Base-by-base conservation (phyloP, 192 early-diverging fungal species). In the Rhizophlyctis rosea region DNA sequence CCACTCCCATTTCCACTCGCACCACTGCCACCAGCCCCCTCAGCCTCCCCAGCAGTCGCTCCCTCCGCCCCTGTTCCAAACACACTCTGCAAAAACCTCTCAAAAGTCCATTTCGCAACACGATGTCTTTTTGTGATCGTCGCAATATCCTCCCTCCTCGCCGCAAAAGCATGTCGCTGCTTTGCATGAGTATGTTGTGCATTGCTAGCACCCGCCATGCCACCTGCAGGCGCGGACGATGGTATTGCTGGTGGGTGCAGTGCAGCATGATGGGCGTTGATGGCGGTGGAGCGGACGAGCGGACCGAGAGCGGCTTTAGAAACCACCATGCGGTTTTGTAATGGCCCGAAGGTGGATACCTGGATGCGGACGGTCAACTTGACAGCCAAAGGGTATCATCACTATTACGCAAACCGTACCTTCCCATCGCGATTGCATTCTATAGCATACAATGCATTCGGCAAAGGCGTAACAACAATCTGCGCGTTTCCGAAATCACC, bases 401-500 rank as follows among this genome's bases (percentile, higher is more conserved):
- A n/a, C n/a, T n/a, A n/a, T n/a, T n/a, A n/a, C n/a, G n/a, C n/a
- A n/a, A n/a, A 85, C 64, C 87, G 76, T 21, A 96, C 77, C 68
- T 80, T 68, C 33, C 23, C 62, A 53, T 95, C 92, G 28, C 80
- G 75, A 55, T 85, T 78, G 2, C 90, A 66, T 23, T 85, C 70
- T 0, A 91, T 69, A 13, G 82, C 55, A 39, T 81, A 88, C 14
- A 90, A 55, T 25, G 83, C 88, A 31, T 90, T 84, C 25, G 77
- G 68, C 9, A 91, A 72, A 1, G 96, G 96, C 1, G 88, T 90
- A 3, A 99, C 83, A 33, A 93, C 80, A 36, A 98, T 97, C 62
- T 92, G 85, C 0, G 90, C 94, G 60, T 99, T 99, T 29, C 94
- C 96, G 80, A 97, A 99, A 70, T 97, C 96, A 51, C 96, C 96